Conservation (phyloP, 441 rosid genomes). For the Geranium incanum region DNA sequence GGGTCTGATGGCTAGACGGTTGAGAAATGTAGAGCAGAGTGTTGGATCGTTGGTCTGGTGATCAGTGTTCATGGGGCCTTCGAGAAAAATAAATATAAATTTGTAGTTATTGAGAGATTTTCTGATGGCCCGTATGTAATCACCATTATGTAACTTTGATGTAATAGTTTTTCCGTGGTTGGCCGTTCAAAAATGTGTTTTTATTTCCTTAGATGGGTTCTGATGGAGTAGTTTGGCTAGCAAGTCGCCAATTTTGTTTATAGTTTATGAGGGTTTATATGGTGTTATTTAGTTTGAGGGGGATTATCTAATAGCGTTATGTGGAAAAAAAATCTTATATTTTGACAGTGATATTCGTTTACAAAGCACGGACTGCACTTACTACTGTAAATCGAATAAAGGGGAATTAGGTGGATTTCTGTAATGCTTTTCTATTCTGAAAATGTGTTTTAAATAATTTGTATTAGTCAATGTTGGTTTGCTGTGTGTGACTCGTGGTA, state of each 20-base stretch:
- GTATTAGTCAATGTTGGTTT: conserved; percentile 6
- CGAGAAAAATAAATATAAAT: background rate
- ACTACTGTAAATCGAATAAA: background rate
- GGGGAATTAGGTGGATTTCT: conserved; percentile 2
- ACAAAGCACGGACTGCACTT: background rate
- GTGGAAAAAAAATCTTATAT: background rate
- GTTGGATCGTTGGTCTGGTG: too few species aligned
- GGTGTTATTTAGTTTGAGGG: background rate
- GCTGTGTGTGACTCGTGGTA: background rate
- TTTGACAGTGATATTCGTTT: background rate
- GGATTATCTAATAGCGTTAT: background rate
- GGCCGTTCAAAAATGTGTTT: background rate
- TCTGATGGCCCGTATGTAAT: background rate
- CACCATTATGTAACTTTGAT: background rate
- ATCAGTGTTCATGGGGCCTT: too few species aligned
- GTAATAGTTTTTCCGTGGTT: background rate
- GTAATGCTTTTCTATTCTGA: background rate
- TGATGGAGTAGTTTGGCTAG: background rate
- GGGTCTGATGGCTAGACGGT: too few species aligned
- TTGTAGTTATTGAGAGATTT: background rate
- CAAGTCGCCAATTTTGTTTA: background rate
- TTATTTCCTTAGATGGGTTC: background rate
- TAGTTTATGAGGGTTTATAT: background rate
- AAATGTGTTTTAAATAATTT: background rate
- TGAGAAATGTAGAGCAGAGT: too few species aligned